These are phyloP conservation scores for Penicillium occitanis DNA, from an alignment of 2,329 filamentous ascomycete species.

Conservation along the genomic window DNA sequence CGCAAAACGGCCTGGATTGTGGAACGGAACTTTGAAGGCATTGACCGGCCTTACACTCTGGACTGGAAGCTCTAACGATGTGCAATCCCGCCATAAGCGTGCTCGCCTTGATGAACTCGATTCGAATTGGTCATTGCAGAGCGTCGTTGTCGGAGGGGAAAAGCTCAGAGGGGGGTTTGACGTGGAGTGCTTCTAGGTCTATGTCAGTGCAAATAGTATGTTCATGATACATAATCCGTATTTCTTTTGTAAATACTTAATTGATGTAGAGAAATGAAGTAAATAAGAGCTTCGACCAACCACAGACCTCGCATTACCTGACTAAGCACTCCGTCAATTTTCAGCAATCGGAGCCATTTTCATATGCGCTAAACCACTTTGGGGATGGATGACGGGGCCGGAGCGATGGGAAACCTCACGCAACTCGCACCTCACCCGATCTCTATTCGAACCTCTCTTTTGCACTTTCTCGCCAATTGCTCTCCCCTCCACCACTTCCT, in stretches of 20 bases:
- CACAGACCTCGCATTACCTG: not conserved
- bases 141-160: not conserved
- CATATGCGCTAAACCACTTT: constrained; percentile 12
- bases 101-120: not conserved
- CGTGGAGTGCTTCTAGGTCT: not conserved
- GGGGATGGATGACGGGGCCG: constrained; percentile 21
- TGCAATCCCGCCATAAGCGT: not conserved
- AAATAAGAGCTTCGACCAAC: constrained; percentile 1
- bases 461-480: constrained; percentile 19
- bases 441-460: constrained; percentile 18
- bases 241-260: not conserved
- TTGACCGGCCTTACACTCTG: not conserved
- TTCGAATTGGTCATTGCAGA: not conserved
- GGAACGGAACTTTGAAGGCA: not conserved
- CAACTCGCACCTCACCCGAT: constrained; percentile 21
- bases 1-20: not conserved
- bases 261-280: not conserved
- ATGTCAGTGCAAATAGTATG: not conserved
- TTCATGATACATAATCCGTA: no score
- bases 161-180: not conserved
- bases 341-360: constrained; percentile 11
- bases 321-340: constrained; percentile 10
- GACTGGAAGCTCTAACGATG: not conserved
- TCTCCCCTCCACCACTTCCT: constrained; percentile 14
- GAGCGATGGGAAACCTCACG: constrained; percentile 21